Conservation (phyloP, 140 eudicot species). For the Stevia rebaudiana region DNA sequence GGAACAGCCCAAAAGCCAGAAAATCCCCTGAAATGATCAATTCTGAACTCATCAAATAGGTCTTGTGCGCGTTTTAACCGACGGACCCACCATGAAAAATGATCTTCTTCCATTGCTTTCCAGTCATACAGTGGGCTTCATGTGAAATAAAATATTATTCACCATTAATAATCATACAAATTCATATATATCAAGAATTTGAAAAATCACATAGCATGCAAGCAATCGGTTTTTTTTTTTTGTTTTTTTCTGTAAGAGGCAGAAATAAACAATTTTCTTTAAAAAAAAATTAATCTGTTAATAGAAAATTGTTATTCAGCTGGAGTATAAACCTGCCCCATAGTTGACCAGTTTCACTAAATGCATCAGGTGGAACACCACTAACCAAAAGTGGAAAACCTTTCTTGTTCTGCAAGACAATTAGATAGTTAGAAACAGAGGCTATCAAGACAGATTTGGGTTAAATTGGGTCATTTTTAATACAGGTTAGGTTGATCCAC, state of each 20-base stretch:
- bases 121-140: constrained; percentile 93
- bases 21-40: constrained; percentile 97
- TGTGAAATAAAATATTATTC: constrained; percentile 8
- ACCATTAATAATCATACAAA: neutral
- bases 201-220: constrained; percentile 11
- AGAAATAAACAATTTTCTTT: constrained; percentile 2
- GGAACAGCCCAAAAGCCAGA: constrained; percentile 99
- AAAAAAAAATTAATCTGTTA: neutral
- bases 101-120: constrained; percentile 87
- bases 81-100: constrained; percentile 84
- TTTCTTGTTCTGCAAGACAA: constrained; percentile 55
- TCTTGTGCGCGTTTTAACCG: constrained; percentile 75
- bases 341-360: constrained; percentile 98
- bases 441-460: neutral
- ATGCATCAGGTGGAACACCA: constrained; percentile 99
- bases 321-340: constrained; percentile 74
- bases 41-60: constrained; percentile 95
- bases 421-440: constrained; percentile 14
- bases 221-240: too few species aligned
- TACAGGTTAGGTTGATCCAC: neutral
- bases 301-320: neutral
- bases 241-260: constrained; percentile 5
- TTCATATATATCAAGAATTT: neutral
- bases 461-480: neutral
- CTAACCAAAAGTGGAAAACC: constrained; percentile 89